These are phyloP conservation scores for Colletotrichum neosansevieriae DNA, from an alignment of 2,329 filamentous ascomycete genomes.

Conservation along the genomic window DNA sequence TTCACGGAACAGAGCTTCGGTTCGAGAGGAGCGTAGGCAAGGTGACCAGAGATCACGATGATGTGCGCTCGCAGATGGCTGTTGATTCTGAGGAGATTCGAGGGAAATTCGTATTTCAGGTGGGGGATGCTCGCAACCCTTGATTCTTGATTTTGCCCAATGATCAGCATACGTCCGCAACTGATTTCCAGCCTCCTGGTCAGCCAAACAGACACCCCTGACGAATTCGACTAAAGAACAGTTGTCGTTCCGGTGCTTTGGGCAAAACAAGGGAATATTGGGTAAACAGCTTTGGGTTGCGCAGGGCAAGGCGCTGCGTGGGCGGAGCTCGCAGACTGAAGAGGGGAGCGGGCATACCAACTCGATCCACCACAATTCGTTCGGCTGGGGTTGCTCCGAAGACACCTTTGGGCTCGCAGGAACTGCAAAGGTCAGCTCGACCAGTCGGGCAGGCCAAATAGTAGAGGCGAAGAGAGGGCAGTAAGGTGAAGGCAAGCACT, in stretches of 20 bases:
- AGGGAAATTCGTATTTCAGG: conserved; percentile 27
- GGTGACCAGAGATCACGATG: background rate
- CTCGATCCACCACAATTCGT: conserved; percentile 39
- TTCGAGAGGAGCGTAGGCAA: background rate
- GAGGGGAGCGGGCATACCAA: conserved; percentile 40
- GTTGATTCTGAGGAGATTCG: conserved; percentile 19
- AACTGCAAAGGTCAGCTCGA: conserved; percentile 14
- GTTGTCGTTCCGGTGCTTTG: background rate
- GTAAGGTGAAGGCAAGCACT: background rate
- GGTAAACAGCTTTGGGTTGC: conserved; percentile 15
- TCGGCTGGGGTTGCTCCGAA: conserved; percentile 35
- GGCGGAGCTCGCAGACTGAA: conserved; percentile 20
- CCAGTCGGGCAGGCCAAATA: background rate
- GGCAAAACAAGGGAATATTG: conserved; percentile 15
- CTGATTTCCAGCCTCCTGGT: conserved; percentile 3
- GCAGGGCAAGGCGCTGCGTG: background rate
- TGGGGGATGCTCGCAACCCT: conserved; percentile 35
- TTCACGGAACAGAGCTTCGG: conserved; percentile 25
- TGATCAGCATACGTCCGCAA: conserved; percentile 36
- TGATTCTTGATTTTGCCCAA: conserved; percentile 39
- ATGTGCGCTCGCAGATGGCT: conserved; percentile 7
- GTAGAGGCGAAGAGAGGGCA: conserved; percentile 22
- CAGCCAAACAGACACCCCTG: conserved; percentile 14
- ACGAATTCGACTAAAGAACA: background rate
- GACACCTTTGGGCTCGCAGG: conserved; percentile 28